These are phyloP conservation scores for Ceratocystis cubensis DNA, from an alignment of 2,329 filamentous ascomycete genomes.

Conservation along the genomic window DNA sequence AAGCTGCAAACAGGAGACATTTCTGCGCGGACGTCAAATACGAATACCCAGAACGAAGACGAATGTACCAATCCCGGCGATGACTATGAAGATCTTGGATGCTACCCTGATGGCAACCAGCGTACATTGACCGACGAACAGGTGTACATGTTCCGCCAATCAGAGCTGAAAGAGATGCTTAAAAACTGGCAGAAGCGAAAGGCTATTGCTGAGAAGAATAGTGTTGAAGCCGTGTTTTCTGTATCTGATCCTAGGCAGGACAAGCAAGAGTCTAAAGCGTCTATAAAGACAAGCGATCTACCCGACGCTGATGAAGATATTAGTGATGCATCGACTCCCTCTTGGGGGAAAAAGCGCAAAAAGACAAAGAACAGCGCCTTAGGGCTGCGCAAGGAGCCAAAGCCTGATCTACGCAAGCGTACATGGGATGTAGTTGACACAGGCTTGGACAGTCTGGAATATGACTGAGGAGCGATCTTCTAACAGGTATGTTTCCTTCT, in stretches of 20 bases:
- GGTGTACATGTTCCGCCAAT: slow-evolving; percentile 80
- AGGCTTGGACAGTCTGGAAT: slow-evolving; percentile 48
- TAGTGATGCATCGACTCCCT: slow-evolving; percentile 6
- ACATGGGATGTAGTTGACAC: slow-evolving; percentile 55
- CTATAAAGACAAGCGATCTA: neutral
- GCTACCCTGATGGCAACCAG: slow-evolving; percentile 75
- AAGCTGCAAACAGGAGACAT: neutral
- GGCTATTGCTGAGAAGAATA: slow-evolving; percentile 14
- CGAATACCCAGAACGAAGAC: slow-evolving; percentile 23
- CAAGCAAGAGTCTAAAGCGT: neutral
- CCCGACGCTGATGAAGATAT: slow-evolving; percentile 23
- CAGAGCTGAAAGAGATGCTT: slow-evolving; percentile 64
- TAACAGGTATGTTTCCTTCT: slow-evolving; percentile 21
- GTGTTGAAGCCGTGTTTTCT: slow-evolving; percentile 15
- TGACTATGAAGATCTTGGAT: slow-evolving; percentile 60
- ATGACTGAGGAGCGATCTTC: slow-evolving; percentile 35
- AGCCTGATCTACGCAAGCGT: slow-evolving; percentile 51
- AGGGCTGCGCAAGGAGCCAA: slow-evolving; percentile 31
- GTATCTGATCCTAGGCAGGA: slow-evolving; percentile 13
- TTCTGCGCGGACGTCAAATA: neutral
- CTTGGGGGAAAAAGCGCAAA: slow-evolving; percentile 31
- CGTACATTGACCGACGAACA: slow-evolving; percentile 85
- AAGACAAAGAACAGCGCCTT: slow-evolving; percentile 27
- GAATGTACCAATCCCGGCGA: slow-evolving; percentile 28
- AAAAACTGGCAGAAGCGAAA: slow-evolving; percentile 28